A percentile compares a stretch with the other conserved stretches of the same genome.
phyloP scores from a whole-genome alignment of 1,284 basidiomycete species.

The Ceratorhiza oryzae-sativae region DNA sequence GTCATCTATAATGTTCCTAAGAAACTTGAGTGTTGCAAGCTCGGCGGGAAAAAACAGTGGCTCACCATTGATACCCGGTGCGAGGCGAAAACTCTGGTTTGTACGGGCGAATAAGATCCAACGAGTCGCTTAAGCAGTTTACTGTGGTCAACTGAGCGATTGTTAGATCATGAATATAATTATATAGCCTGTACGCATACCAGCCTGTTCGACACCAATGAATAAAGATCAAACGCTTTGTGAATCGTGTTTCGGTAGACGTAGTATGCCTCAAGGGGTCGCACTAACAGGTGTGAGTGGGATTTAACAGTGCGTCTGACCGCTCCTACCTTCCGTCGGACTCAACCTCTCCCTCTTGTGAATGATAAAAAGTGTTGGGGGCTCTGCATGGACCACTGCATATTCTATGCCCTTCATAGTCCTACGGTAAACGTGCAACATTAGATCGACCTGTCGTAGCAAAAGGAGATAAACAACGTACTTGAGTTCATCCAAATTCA shows the following conservation, averaged over 20 bases:
- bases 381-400: constrained; percentile 75
- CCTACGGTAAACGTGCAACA: constrained; percentile 53
- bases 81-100: constrained; percentile 38
- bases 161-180: not conserved
- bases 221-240: constrained; percentile 83
- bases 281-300: constrained; percentile 56
- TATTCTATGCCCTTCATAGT: constrained; percentile 86
- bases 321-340: constrained; percentile 70
- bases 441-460: constrained; percentile 23
- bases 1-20: constrained; percentile 37
- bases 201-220: constrained; percentile 79
- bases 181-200: constrained; percentile 56
- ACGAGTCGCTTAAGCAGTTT: constrained; percentile 33
- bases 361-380: constrained; percentile 82
- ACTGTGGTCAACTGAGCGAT: constrained; percentile 14
- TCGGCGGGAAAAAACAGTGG: not conserved
- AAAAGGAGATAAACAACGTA: constrained; percentile 50
- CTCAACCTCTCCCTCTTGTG: constrained; percentile 83
- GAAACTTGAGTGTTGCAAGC: not conserved
- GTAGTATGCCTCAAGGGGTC: constrained; percentile 80
- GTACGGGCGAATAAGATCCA: constrained; percentile 33
- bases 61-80: constrained; percentile 35
- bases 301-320: constrained; percentile 27
- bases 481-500: constrained; percentile 80
- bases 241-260: constrained; percentile 86